Conservation (phyloP, 116 monocot species). For the Papilionanthe hybrid region DNA sequence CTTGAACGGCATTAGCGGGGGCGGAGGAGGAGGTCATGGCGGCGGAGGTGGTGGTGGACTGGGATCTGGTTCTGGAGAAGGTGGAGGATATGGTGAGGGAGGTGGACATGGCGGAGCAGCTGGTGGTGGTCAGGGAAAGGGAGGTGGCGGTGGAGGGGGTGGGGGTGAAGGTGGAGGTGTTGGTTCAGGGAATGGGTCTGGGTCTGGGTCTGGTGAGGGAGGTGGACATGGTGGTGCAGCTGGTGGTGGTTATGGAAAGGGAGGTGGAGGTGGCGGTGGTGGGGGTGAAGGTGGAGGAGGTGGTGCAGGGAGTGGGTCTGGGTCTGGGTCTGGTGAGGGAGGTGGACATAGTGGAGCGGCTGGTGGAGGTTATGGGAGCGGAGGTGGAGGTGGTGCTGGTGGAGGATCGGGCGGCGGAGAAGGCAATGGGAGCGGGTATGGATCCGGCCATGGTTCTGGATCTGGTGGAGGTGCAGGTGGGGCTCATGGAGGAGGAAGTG, state of each 20-base stretch:
- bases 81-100: constrained; percentile 8
- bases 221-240: too few relatives aligned
- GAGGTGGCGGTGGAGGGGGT: background rate
- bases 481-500: background rate
- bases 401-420: background rate
- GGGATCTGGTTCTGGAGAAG: background rate
- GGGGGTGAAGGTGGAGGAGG: background rate
- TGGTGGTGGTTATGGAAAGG: background rate
- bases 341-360: background rate
- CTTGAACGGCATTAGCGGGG: background rate
- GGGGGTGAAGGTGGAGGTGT: background rate
- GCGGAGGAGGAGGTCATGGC: background rate
- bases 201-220: background rate
- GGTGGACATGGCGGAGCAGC: background rate
- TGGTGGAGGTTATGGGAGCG: background rate
- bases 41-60: background rate
- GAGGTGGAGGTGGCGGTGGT: background rate
- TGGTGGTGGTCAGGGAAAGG: background rate
- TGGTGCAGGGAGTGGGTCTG: background rate
- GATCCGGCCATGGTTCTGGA: background rate
- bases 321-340: constrained; percentile 9
- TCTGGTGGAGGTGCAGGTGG: background rate
- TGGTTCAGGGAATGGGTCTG: constrained; percentile 6
- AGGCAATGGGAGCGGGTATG: background rate
- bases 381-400: background rate